phyloP scores from a whole-genome alignment of 2,329 filamentous ascomycete genomes.

The Dactylellina cionopaga region DNA sequence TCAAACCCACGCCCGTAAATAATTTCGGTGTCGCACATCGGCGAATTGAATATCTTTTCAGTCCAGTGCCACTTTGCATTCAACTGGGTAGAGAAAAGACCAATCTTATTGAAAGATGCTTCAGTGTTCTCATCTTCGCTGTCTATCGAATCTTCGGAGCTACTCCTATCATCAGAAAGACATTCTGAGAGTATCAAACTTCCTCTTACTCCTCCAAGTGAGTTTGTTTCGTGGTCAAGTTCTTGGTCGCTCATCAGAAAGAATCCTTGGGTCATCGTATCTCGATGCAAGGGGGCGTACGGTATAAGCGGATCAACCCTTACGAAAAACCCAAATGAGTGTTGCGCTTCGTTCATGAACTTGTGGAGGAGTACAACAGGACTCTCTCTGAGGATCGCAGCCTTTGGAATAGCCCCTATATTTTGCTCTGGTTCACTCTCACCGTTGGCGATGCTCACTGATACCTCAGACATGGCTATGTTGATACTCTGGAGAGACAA shows the following conservation, averaged over 20 bases:
- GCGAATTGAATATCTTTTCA: constrained; percentile 36
- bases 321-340: constrained; percentile 42
- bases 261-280: constrained; percentile 19
- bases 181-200: constrained; percentile 5
- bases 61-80: constrained; percentile 41
- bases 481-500: not conserved
- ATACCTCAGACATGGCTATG: constrained; percentile 15
- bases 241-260: constrained; percentile 32
- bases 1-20: constrained; percentile 46
- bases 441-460: constrained; percentile 24
- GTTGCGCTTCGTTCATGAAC: constrained; percentile 40
- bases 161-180: constrained; percentile 7
- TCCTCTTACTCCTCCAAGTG: constrained; percentile 24
- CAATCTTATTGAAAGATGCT: constrained; percentile 8
- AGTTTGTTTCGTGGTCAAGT: constrained; percentile 14
- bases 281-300: not conserved
- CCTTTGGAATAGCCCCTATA: constrained; percentile 19
- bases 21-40: constrained; percentile 43
- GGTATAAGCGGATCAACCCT: not conserved
- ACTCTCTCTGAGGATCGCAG: constrained; percentile 9
- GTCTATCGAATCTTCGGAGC: constrained; percentile 43
- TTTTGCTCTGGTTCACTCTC: constrained; percentile 1
- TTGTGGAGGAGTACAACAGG: constrained; percentile 30
- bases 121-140: constrained; percentile 30
- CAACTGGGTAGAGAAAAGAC: constrained; percentile 27